These are phyloP conservation scores for Pichia sp. DNA, from an alignment of 1,139 yeast species.

Conservation along the genomic window DNA sequence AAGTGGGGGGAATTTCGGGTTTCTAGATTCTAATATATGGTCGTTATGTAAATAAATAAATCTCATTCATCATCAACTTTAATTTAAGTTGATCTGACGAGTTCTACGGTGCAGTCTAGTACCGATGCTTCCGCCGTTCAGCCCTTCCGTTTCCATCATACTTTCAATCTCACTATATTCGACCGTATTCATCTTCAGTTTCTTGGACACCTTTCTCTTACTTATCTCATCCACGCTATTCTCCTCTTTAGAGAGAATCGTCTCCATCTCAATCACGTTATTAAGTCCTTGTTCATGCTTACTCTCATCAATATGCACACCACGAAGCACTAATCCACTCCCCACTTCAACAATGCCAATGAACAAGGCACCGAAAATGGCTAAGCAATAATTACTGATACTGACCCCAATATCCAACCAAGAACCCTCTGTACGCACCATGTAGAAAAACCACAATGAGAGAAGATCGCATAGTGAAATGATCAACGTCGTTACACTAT, in stretches of 20 bases:
- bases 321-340: constrained; percentile 63
- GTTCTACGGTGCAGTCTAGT: constrained; percentile 23
- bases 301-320: constrained; percentile 41
- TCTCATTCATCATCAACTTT: too few species aligned
- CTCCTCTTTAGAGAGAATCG: too few species aligned
- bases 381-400: constrained; percentile 87
- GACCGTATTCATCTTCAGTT: constrained; percentile 12
- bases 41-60: too few species aligned
- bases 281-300: too few species aligned
- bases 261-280: too few species aligned
- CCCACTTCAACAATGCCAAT: constrained; percentile 78
- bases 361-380: constrained; percentile 82
- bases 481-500: constrained; percentile 82
- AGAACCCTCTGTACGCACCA: constrained; percentile 89
- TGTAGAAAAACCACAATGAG: constrained; percentile 84
- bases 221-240: constrained; percentile 1
- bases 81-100: too few species aligned
- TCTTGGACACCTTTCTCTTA: too few species aligned
- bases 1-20: too few species aligned
- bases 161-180: constrained; percentile 19
- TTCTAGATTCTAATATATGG: too few species aligned
- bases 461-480: constrained; percentile 83
- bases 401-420: constrained; percentile 98
- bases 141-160: constrained; percentile 15
- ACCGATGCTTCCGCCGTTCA: constrained; percentile 20